A percentile compares a stretch with the other conserved stretches of the same genome.
phyloP scores from a whole-genome alignment of 2,329 filamentous ascomycete species.

The Davidsoniella eucalypti region DNA sequence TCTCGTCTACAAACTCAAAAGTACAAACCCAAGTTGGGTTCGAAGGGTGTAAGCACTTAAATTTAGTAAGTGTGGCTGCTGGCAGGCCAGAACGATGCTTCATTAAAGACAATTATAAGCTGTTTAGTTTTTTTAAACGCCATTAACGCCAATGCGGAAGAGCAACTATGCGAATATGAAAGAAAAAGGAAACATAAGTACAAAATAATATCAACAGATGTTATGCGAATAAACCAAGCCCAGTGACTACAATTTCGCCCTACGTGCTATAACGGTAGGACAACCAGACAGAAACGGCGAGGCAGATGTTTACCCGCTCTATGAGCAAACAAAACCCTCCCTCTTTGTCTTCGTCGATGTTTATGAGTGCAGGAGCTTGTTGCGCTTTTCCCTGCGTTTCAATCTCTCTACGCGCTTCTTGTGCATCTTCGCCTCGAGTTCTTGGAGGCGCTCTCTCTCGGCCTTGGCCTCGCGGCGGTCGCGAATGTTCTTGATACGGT shows the following conservation, averaged over 20 bases:
- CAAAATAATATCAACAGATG: background rate
- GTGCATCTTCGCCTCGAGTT: slow-evolving; percentile 97
- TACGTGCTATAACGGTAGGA: no score
- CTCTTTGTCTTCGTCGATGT: slow-evolving; percentile 2
- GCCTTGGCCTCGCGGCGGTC: slow-evolving; percentile 79
- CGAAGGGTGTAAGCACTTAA: no score
- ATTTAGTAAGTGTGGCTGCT: background rate
- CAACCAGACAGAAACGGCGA: no score
- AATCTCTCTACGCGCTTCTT: slow-evolving; percentile 82
- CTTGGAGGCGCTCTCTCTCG: slow-evolving; percentile 81
- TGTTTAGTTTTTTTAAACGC: slow-evolving; percentile 5
- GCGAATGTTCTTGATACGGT: slow-evolving; percentile 69
- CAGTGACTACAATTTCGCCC: no score
- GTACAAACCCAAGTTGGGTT: no score
- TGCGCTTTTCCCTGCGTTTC: slow-evolving; percentile 93
- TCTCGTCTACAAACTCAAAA: background rate
- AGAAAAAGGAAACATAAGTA: slow-evolving; percentile 2
- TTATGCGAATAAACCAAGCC: background rate
- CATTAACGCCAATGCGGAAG: slow-evolving; percentile 9
- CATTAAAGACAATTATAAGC: slow-evolving; percentile 3
- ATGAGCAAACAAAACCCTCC: background rate
- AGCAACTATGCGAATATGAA: background rate
- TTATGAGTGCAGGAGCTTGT: slow-evolving; percentile 60
- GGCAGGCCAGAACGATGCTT: background rate
- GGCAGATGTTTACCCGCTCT: background rate